These are phyloP conservation scores for Arthrobotrys sphaeroides DNA, from an alignment of 2,329 filamentous ascomycete species.

Conservation along the genomic window DNA sequence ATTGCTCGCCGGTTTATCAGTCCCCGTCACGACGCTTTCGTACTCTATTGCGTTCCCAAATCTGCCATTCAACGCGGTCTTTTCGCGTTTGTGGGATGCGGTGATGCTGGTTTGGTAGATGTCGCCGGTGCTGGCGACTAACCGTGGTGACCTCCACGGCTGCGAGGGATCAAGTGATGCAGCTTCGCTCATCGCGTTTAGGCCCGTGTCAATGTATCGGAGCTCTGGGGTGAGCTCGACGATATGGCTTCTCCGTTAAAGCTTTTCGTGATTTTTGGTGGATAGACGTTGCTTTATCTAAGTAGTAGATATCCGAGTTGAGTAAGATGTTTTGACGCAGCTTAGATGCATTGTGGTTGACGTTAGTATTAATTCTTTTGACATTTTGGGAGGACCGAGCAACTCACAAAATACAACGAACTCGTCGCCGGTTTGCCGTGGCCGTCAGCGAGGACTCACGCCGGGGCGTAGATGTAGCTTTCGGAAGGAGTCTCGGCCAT, in stretches of 20 bases:
- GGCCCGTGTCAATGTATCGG: background rate
- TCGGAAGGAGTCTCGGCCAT: background rate
- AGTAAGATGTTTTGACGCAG: no score
- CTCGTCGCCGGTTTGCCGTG: background rate
- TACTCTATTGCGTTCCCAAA: constrained; percentile 38
- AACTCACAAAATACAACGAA: constrained; percentile 53
- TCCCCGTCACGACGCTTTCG: background rate
- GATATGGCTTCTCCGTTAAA: background rate
- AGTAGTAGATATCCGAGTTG: no score
- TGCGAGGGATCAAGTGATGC: background rate
- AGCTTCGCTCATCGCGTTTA: background rate
- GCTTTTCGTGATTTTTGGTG: no score
- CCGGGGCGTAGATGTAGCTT: background rate
- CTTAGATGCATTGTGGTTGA: no score
- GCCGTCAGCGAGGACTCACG: background rate
- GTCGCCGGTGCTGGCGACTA: constrained; percentile 55
- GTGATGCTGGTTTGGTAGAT: constrained; percentile 51
- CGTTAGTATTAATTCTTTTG: no score
- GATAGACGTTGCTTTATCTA: no score
- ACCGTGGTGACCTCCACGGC: constrained; percentile 31
- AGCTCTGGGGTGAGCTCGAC: constrained; percentile 3
- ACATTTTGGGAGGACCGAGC: background rate
- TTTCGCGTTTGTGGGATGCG: constrained; percentile 38
- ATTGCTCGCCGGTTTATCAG: constrained; percentile 56
- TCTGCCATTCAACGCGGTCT: constrained; percentile 9